Conservation (phyloP, 495 filamentous ascomycete species). For the Hypomontagnella monticulosa region DNA sequence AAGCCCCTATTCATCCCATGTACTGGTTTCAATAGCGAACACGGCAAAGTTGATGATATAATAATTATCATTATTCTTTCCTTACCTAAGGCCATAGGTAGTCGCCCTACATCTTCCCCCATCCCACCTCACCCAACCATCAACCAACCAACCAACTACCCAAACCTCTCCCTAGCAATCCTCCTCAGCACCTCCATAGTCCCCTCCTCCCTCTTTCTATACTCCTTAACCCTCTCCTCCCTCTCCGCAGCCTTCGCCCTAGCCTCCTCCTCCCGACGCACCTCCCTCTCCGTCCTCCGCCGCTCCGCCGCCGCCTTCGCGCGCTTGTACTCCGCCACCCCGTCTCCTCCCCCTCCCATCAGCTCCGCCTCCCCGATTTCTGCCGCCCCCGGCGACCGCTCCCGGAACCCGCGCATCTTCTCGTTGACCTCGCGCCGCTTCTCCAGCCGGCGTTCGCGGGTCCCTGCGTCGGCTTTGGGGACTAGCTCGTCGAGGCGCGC, state of each 20-base stretch:
- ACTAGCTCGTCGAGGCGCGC: conserved; percentile 78
- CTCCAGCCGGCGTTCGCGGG: conserved; percentile 85
- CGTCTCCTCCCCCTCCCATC: conserved; percentile 69
- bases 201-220: conserved; percentile 68
- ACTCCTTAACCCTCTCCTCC: conserved; percentile 67
- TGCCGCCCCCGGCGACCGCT: conserved; percentile 64
- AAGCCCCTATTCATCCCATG: no score
- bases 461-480: conserved; percentile 86
- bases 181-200: conserved; percentile 72
- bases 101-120: no score
- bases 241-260: conserved; percentile 68
- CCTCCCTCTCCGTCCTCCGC: conserved; percentile 72
- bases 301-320: conserved; percentile 63
- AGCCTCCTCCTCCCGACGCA: conserved; percentile 70
- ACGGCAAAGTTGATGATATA: no score
- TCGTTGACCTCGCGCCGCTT: conserved; percentile 71
- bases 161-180: conserved; percentile 70
- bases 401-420: conserved; percentile 67
- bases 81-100: no score
- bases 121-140: neutral
- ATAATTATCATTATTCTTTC: no score
- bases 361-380: conserved; percentile 70
- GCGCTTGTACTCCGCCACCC: conserved; percentile 64
- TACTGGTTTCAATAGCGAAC: no score
- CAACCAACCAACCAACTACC: conserved; percentile 53